phyloP scores from a whole-genome alignment of 2,329 filamentous ascomycete species.

The Phialemoniopsis sp. region DNA sequence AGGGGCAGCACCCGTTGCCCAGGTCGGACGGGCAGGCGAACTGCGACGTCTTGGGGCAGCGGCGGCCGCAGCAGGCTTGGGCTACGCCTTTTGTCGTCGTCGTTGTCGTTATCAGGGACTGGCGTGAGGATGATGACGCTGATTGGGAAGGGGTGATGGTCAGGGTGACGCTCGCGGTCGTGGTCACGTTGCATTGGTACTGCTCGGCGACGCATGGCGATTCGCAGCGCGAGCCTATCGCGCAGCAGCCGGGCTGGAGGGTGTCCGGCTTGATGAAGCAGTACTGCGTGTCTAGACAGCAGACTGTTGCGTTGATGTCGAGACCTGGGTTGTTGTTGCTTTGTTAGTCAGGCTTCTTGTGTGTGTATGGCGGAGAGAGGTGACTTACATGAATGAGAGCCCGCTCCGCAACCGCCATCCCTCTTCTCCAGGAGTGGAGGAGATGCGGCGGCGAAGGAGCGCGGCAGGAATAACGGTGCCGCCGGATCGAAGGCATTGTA shows the following conservation, averaged over 20 bases:
- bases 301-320: slow-evolving; percentile 18
- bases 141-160: slow-evolving; percentile 4
- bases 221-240: slow-evolving; percentile 20
- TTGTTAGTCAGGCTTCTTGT: not conserved
- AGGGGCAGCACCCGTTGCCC: slow-evolving; percentile 46
- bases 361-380: not conserved
- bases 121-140: too few relatives aligned
- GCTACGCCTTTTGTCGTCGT: slow-evolving; percentile 17
- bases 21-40: slow-evolving; percentile 38
- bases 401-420: slow-evolving; percentile 3
- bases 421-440: slow-evolving; percentile 4
- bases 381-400: not conserved
- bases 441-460: slow-evolving; percentile 1
- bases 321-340: slow-evolving; percentile 10
- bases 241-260: slow-evolving; percentile 20
- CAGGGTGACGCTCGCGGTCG: slow-evolving; percentile 17
- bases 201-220: slow-evolving; percentile 19
- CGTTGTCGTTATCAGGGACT: slow-evolving; percentile 17
- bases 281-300: slow-evolving; percentile 18
- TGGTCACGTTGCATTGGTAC: slow-evolving; percentile 22
- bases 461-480: not conserved
- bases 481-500: too few relatives aligned
- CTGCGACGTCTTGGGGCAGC: slow-evolving; percentile 32
- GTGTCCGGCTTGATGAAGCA: slow-evolving; percentile 22
- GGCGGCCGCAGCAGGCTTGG: slow-evolving; percentile 32